phyloP scores from a whole-genome alignment of 768 basidiomycete genomes.

The Trametes punicea region DNA sequence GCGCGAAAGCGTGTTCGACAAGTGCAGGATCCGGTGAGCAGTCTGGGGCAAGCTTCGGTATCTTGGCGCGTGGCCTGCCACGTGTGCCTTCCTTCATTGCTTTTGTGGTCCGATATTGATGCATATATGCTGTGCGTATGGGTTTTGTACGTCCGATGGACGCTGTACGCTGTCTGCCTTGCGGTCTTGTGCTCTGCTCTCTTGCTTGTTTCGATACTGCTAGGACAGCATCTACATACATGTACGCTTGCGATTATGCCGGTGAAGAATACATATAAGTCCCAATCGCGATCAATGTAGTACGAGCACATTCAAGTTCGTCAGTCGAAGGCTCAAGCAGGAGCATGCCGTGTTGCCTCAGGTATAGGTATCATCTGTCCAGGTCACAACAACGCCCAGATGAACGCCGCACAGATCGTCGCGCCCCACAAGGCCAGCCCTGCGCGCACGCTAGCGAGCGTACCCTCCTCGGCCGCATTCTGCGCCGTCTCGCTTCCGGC shows the following conservation, averaged over 20 bases:
- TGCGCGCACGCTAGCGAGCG: neutral
- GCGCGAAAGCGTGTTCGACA: slow-evolving; percentile 44
- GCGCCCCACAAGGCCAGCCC: slow-evolving; percentile 2
- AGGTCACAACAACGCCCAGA: slow-evolving; percentile 12
- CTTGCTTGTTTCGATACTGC: neutral
- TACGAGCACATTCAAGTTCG: too few relatives aligned
- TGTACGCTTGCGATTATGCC: neutral
- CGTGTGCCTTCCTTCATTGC: too few relatives aligned
- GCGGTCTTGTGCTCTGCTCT: neutral
- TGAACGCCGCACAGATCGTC: slow-evolving; percentile 10
- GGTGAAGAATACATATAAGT: neutral
- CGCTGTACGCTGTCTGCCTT: neutral
- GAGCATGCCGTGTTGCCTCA: neutral
- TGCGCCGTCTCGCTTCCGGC: neutral
- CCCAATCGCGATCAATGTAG: too few relatives aligned
- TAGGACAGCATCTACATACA: neutral
- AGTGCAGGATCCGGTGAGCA: slow-evolving; percentile 41
- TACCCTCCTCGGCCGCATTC: neutral
- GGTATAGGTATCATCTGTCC: neutral
- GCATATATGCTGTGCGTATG: slow-evolving; percentile 7
- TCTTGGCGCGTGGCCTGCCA: neutral
- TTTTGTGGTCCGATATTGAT: neutral
- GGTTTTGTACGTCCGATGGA: neutral
- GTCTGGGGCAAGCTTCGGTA: too few relatives aligned
- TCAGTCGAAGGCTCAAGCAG: neutral